Evolutionary conservation across 139 green algal genomes (phyloP), one percentile per base, ranked within the genome.

Genomic region (Chlamydomonas asymmetrica): DNA sequence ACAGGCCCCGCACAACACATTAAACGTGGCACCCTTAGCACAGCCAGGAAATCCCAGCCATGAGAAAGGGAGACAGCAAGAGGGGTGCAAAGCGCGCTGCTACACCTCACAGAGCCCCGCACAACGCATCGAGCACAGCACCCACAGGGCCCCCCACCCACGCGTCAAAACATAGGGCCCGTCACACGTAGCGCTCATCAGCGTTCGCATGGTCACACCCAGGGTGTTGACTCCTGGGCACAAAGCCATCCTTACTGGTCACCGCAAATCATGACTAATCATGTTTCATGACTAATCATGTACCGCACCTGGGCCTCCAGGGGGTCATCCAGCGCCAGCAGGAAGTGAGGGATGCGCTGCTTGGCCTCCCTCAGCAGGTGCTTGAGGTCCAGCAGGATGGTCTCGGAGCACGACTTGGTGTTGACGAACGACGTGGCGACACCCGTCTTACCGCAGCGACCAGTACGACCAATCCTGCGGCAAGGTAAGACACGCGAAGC

Each of bases 341-440:
- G 88, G 66, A 97, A 92, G 39, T 94, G 92, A 0, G 96, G 96
- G 41, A 99, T 95, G 59, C 91, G 88, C 88, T 99, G 94, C 88
- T 97, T 95, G 50, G 96, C 93, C 74, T 98, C 94, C 67, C 74
- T 91, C 20, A 99, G 91, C 75, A 99, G 88, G 87, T 99, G 93
- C 88, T 98, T 99, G 25, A 99, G 80, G 79, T 99, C 96, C 66
- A 99, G 89, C 88, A 99, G 80, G 65, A 98, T 97, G 48, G 82
- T 91, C 83, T 99, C 96, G 38, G 61, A 82, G 65, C 79, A 89
- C 59, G 66, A 57, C 59, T 76, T 76, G 70, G 93, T 97, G 91
- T 97, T 98, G 81, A 99, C 93, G 80, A 99, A 98, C 18, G 96
- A 98, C 34, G 96, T 99, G 29, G 96, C 96, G 5, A 99, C 92